Base-by-base conservation (phyloP, 805 yeast species). In the Candida dajiaensis region DNA sequence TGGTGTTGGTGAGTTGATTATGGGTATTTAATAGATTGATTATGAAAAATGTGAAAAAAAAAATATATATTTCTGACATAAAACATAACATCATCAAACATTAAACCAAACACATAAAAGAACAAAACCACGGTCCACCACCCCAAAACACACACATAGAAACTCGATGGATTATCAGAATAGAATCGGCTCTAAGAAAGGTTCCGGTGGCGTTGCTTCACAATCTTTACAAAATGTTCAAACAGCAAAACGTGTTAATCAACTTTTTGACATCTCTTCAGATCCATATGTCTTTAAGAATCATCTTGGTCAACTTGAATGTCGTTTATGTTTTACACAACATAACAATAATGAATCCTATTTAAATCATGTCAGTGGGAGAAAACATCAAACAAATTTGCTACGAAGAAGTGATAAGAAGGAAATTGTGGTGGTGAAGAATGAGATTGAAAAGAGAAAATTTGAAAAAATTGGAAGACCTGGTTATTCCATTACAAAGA, bases 101-200 rank as follows among this genome's bases (percentile, higher is more conserved):
- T 22, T 22, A 22, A 22, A 22, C 6, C 25, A n/a, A n/a, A n/a
- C n/a, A n/a, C 25, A 22, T 22, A 6, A 22, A 22, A 22, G 6
- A 22, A 6, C 25, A 22, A 22, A 22, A 22, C 25, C 6, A 6
- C 25, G 6, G 6, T 6, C 25, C 25, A 22, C 9, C 35, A 29
- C 35, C 18, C 16, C 18, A 15, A 29, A 29, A 16, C n/a, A n/a
- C n/a, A n/a, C n/a, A n/a, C n/a, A n/a, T n/a, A n/a, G n/a, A n/a
- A n/a, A n/a, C n/a, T n/a, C n/a, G 15, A 89, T 89, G 97, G 96
- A 89, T 63, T 87, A 87, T 60, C 90, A 88, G 51, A 86, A 85
- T 55, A 68, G 96, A 57, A 95, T 86, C 3, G 96, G 96, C 40
- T 84, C 95, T 7, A 89, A 89, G 66, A 81, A 87, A 62, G 97